Evolutionary conservation across 306 rosid species (phyloP), one percentile per base, ranked within the genome.

Genomic region (Fragaria ananassa): DNA sequence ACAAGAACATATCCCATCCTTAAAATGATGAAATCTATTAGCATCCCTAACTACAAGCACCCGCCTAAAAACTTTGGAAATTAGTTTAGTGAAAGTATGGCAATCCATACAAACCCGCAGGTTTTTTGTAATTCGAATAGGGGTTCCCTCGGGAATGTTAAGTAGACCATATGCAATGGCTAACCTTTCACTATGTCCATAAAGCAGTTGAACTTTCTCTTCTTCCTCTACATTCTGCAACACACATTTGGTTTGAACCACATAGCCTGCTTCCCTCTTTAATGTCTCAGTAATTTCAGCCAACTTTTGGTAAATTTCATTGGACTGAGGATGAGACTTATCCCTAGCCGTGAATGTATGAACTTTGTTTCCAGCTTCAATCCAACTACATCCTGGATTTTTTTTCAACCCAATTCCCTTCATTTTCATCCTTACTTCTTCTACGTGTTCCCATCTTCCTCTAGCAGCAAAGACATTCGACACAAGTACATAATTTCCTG

Each of bases 361-460:
- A 75, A 91, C 82, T 84, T 81, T 85, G 82, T 82, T 89, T 66
- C 87, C 83, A 64, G 81, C 76, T 79, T 88, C 93, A 70, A 89
- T 83, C 97, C 95, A 91, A 85, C 95, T 91, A 60, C 95, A 91
- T 63, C 97, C 97, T 19, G 93, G 91, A 75, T 74, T 86, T 80
- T 91, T 91, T 85, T 85, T 89, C 86, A 83, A 79, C n/a, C 91
- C 91, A 70, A 61, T 75, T 81, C 84, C 89, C 79, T 86, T 88
- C 94, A 91, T 91, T 82, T 76, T 89, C 82, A 67, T 78, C 76
- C 97, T 88, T 65, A 91, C 89, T 54, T 85, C 81, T 71, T 86
- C 85, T 57, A 89, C 97, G 54, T 88, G 87, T 54, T 83, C 84
- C 95, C 95, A 91, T 79, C 86, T 86, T 82, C 86, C 84, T 53